A percentile compares a stretch with the other conserved stretches of the same genome.
phyloP scores from a whole-genome alignment of 345 rosid genomes.

The Angophora floribunda region DNA sequence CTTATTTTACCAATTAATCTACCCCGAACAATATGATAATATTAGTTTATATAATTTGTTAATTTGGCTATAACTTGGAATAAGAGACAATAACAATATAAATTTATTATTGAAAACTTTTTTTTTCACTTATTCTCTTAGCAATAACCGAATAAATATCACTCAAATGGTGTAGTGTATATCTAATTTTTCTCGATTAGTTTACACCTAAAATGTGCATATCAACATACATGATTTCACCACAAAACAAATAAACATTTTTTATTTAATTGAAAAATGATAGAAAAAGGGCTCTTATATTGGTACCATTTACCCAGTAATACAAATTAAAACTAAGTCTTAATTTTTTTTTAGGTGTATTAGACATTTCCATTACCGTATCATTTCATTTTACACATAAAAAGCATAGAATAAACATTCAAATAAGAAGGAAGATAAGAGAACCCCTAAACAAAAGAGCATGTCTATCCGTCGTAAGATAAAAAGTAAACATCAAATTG shows the following conservation, averaged over 20 bases:
- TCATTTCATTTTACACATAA: too few relatives aligned
- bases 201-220: not conserved
- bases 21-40: not conserved
- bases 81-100: not conserved
- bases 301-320: too few relatives aligned
- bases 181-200: not conserved
- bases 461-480: too few relatives aligned
- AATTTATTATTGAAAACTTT: not conserved
- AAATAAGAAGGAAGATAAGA: too few relatives aligned
- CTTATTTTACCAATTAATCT: not conserved
- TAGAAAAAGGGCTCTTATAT: not conserved
- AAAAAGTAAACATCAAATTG: too few relatives aligned
- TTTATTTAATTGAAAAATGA: not conserved
- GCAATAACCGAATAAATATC: not conserved
- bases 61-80: not conserved
- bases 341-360: too few relatives aligned
- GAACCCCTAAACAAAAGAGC: too few relatives aligned
- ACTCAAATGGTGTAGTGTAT: not conserved
- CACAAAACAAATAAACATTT: not conserved
- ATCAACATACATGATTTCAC: not conserved
- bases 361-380: too few relatives aligned
- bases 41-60: too few relatives aligned
- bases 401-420: too few relatives aligned
- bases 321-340: too few relatives aligned
- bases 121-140: not conserved